Conservation (phyloP, 2,329 filamentous ascomycete genomes). For the Phoma sp. region DNA sequence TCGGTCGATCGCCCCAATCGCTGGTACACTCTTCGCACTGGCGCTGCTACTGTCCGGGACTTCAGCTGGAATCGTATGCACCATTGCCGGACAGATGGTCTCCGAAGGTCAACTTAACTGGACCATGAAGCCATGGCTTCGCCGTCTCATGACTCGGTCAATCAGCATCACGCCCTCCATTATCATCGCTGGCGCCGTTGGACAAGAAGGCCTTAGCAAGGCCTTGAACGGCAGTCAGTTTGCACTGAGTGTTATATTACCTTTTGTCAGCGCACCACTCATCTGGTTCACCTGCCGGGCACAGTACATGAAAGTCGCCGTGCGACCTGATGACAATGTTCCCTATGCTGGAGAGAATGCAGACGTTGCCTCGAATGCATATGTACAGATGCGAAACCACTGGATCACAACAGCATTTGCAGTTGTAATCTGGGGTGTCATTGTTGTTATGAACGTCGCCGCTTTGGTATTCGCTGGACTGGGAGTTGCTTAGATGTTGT, state of each 20-base stretch:
- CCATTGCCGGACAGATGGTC: conserved; percentile 89
- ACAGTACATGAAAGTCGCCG: conserved; percentile 78
- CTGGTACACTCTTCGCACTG: conserved; percentile 84
- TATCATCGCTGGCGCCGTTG: conserved; percentile 81
- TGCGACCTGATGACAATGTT: conserved; percentile 22
- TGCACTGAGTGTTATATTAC: conserved; percentile 77
- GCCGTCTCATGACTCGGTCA: conserved; percentile 76
- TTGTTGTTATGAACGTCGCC: conserved; percentile 81
- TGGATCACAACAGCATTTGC: conserved; percentile 69
- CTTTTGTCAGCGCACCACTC: conserved; percentile 82
- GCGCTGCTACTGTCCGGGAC: conserved; percentile 81
- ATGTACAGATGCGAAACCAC: conserved; percentile 72
- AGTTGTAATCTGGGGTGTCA: conserved; percentile 73
- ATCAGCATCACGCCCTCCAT: conserved; percentile 85
- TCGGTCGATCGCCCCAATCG: conserved; percentile 72
- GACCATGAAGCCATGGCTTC: conserved; percentile 77
- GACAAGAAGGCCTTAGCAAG: conserved; percentile 71
- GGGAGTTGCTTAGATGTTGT: conserved; percentile 48
- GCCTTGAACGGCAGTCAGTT: conserved; percentile 82
- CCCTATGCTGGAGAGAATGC: conserved; percentile 3
- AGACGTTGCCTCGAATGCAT: conserved; percentile 26
- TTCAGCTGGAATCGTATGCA: conserved; percentile 86
- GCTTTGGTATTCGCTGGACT: conserved; percentile 69
- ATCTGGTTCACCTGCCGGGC: conserved; percentile 84
- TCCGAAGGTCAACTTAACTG: conserved; percentile 82